Base-by-base conservation (phyloP, 129 eudicot species). In the Saposhnikovia divaricata region DNA sequence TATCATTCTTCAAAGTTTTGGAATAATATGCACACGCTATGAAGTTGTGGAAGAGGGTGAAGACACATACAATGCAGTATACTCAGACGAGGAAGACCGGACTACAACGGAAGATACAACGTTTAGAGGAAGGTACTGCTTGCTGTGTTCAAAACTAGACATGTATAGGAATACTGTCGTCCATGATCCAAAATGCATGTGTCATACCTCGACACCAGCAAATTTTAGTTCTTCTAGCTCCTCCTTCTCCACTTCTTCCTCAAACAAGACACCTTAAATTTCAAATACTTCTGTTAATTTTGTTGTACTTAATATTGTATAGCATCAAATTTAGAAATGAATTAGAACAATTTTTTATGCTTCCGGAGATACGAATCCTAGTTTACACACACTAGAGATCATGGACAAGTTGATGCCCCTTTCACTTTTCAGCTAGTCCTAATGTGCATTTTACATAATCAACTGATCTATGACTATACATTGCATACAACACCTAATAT, bases 111-210 rank as follows among this genome's bases (percentile, higher is more conserved):
- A 86, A 74, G 84, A 72, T 27, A 74, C 74, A 43, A 37, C 44
- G 13, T 75, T 82, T 31, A 59, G 71, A 18, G 96, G 98, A 77
- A 85, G 89, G 84, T 93, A 85, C 27, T 93, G 98, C 81, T 90
- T 93, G 75, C 88, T 87, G 31, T 93, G 98, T 83, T 87, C 93
- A 39, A 93, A 90, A 81, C 78, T 93, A 50, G 98, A 93, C 81
- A 77, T 77, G 51, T 57, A 76, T 0, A 89, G 87, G 55, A 90
- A 81, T 38, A 81, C 81, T 75, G 92, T 80, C 42, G 23, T 89
- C 43, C 96, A 93, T 57, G 80, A 91, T 75, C 77, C 82, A 38
- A 89, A 85, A 77, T 93, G 98, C 85, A 87, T 70, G 66, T 93
- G 98, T 78, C 88, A 85, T 79, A 81, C 69, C 47, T 84, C 86